Evolutionary conservation across 352 stramenopile species (phyloP), one percentile per base, ranked within the genome.

Genomic region (Phytophthora nicotianae): DNA sequence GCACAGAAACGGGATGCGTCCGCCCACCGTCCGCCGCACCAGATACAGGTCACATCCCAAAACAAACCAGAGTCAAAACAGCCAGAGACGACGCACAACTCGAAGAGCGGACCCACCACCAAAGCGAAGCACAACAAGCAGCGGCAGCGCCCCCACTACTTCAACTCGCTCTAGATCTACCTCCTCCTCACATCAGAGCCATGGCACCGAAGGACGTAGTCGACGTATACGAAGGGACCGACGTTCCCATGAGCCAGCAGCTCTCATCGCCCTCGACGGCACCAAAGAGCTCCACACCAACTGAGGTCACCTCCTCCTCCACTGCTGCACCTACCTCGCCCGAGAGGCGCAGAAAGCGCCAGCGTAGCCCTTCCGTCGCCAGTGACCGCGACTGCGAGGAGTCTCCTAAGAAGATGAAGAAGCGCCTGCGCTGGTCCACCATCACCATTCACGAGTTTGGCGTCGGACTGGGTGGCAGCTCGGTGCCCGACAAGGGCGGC

Each of bases 391-490:
- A 68, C 17, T 51, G 26, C 38, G 46, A 61, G n/a, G 10, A 14
- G 2, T 58, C 45, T 14, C 37, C 56, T 5, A 62, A 66, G 35
- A 56, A 66, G 50, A 56, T 23, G 35, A 79, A 83, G 58, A 84
- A 84, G 70, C 70, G 70, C 5, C 27, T 83, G 64, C 74, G 77
- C 24, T 84, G 74, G 74, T 77, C 68, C n/a, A 84, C 77, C 29
- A 77, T 82, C 63, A 87, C 74, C 16, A 49, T 84, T 13, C 65
- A 87, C 68, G 77, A 87, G 70, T 84, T 87, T 43, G 74, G 74
- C 46, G 59, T 86, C 5, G 74, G 71, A 5, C 57, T 88, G 29
- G 75, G 78, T 40, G 75, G 71, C 40, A 86, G 73, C 58, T 74
- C 74, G 0, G 76, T 88, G 47, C 72, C 78, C 2, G 71, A 59